A percentile compares a stretch with the other conserved stretches of the same genome.
Evolutionary conservation across 805 yeast genomes (phyloP).

Genomic region (Tetrapisispora fleetii): DNA sequence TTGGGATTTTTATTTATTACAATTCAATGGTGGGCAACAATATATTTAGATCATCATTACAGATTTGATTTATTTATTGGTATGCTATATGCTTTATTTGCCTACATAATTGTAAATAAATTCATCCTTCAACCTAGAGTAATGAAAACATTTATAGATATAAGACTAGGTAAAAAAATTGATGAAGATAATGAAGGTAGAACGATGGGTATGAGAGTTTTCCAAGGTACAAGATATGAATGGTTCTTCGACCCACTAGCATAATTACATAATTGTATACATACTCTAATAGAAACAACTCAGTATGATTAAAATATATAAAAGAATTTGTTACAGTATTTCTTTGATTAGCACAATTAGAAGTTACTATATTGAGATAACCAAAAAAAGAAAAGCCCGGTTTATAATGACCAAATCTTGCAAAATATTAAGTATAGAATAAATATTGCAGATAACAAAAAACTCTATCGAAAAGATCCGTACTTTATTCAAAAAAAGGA

Average conservation of each 20-base stretch:
- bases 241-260: slow-evolving; percentile 46
- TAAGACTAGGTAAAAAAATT: slow-evolving; percentile 29
- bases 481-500: no score
- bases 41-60: slow-evolving; percentile 67
- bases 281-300: not conserved
- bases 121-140: slow-evolving; percentile 31
- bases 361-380: no score
- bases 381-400: no score
- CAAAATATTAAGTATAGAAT: no score
- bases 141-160: slow-evolving; percentile 22
- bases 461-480: no score
- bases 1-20: slow-evolving; percentile 37
- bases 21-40: slow-evolving; percentile 67
- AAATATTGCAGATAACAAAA: no score
- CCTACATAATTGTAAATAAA: slow-evolving; percentile 35
- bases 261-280: slow-evolving; percentile 14
- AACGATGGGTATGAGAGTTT: slow-evolving; percentile 60
- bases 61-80: slow-evolving; percentile 53
- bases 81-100: slow-evolving; percentile 38
- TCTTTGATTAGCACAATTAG: no score
- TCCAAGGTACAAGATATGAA: slow-evolving; percentile 38
- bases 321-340: no score
- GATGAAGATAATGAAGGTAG: slow-evolving; percentile 34
- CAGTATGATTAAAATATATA: no score
- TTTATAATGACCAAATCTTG: no score